Base-by-base conservation (phyloP, 495 filamentous ascomycete genomes). In the Penicillium goetzii region DNA sequence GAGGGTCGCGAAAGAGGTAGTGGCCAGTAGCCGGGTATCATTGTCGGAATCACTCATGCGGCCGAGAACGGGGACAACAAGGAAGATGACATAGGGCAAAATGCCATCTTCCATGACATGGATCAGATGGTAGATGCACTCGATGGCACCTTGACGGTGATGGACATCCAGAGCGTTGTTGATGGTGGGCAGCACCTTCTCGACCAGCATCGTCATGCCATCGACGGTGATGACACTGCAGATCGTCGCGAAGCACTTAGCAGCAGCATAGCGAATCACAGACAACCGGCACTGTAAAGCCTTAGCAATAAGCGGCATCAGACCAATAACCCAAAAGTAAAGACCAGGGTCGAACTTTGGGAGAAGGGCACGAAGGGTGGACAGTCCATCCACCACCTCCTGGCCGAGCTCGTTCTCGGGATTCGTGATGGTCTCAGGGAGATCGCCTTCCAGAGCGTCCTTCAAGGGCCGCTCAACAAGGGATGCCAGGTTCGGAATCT, bases 1-100 rank as follows among this genome's bases (percentile, higher is more conserved):
- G 5, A 99, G 82, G 0, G 94, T 98, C 1, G 95, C 95, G 67
- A 99, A 99, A 14, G 93, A 96, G 2, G 96, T 99, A 0, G 95
- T 99, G 3, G 95, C 93, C 59, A 99, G 89, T 25, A 99, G 85
- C 43, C 95, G 87, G 56, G 98, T 88, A 68, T 98, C 93, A 67
- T 93, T 93, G 75, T 99, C 94, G 0, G 94, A 95, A 74, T 99
- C 95, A 73, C 93, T 97, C 95, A 99, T 99, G n/a, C 95, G 88
- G 41, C 95, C 95, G 56, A 99, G 84, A 4, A 99, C 94, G 3
- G 95, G 95, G n/a, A 97, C 94, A 50, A 99, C 94, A 58, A 99
- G 85, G 86, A 99, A 98, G 68, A 99, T 97, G 59, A 99, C 95
- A 74, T 98, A 99, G 10, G 95, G 95, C 21, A 99, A 80, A 60